Evolutionary conservation across 352 stramenopile genomes (phyloP), one percentile per base, ranked within the genome.

Genomic region (Phytopythium kandeliae): DNA sequence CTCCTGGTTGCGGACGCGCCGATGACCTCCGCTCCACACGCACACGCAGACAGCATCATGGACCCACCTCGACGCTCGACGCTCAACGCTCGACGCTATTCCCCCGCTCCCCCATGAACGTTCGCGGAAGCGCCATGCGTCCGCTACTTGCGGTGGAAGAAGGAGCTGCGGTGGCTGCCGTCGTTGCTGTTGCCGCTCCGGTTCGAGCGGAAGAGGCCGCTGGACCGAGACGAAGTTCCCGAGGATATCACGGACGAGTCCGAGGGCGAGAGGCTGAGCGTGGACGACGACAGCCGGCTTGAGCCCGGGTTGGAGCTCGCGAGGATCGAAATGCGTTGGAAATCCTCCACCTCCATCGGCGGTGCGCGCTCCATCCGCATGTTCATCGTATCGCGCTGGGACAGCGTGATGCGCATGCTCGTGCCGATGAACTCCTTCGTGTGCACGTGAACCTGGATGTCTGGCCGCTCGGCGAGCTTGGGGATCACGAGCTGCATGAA

Each of bases 371-470:
- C 67, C 25, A 72, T 44, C 24, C 59, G 46, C 31, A 43, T 5
- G 31, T 42, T 52, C 21, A n/a, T 7, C 25, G 62, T 65, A 31
- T 91, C 78, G 31, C 81, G 48, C 42, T 83, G 69, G 9, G 80
- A 86, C 48, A 95, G 51, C 13, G 84, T 95, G 50, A 95, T 95
- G 21, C 84, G 77, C 84, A 95, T 95, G 36, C 84, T 95, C 40
- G 84, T 95, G 17, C 84, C 84, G 55, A 95, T 95, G 62, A 95
- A 95, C 48, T 95, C 84, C 55, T 95, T 95, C 26, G 84, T 95
- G 60, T 95, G 84, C 24, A 95, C 84, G 45, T 95, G 84, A 7
- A 95, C 84, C 51, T 92, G 81, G 43, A 95, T 78, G 48, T 95
- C 81, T 22, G 74, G 71, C 13, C 84, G 73, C 59, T 95, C 84